Evolutionary conservation across 768 basidiomycete species (phyloP).

Genomic region (Russula brevipes): DNA sequence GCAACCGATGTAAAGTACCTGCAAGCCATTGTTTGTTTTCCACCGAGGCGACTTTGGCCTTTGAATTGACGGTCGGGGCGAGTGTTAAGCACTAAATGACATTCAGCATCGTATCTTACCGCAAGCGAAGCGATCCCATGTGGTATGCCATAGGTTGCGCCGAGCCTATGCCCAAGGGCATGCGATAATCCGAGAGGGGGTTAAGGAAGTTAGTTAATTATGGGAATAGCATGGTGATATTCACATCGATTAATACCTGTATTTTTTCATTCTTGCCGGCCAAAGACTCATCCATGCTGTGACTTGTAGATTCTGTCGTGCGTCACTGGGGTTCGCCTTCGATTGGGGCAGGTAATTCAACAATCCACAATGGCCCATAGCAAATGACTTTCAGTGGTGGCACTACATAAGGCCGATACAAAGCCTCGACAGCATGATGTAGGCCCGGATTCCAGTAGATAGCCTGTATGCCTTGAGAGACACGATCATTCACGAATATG

Average conservation of each 20-base stretch:
- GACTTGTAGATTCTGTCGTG: slow-evolving; percentile 63
- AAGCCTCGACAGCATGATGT: slow-evolving; percentile 70
- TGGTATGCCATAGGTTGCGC: slow-evolving; percentile 67
- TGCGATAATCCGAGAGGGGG: slow-evolving; percentile 69
- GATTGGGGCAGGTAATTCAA: slow-evolving; percentile 68
- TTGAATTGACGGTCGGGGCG: slow-evolving; percentile 54
- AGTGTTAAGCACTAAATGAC: slow-evolving; percentile 61
- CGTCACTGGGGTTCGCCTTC: slow-evolving; percentile 52
- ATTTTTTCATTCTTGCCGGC: slow-evolving; percentile 55
- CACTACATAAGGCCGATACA: slow-evolving; percentile 54
- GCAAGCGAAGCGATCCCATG: slow-evolving; percentile 68
- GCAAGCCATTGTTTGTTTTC: slow-evolving; percentile 61
- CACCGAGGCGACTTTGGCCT: slow-evolving; percentile 52
- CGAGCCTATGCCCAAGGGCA: slow-evolving; percentile 66
- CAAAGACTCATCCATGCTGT: slow-evolving; percentile 81
- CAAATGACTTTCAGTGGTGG: slow-evolving; percentile 59
- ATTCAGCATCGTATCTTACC: slow-evolving; percentile 36
- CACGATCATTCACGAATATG: slow-evolving; percentile 7
- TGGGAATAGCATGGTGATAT: not conserved
- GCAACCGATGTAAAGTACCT: slow-evolving; percentile 49
- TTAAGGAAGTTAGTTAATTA: slow-evolving; percentile 31
- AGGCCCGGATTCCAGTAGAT: slow-evolving; percentile 71
- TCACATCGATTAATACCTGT: slow-evolving; percentile 37
- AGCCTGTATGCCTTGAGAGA: slow-evolving; percentile 41
- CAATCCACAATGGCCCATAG: slow-evolving; percentile 64